These are phyloP conservation scores for Phytophthora niederhauseri DNA, from an alignment of 352 stramenopile genomes.

Conservation along the genomic window DNA sequence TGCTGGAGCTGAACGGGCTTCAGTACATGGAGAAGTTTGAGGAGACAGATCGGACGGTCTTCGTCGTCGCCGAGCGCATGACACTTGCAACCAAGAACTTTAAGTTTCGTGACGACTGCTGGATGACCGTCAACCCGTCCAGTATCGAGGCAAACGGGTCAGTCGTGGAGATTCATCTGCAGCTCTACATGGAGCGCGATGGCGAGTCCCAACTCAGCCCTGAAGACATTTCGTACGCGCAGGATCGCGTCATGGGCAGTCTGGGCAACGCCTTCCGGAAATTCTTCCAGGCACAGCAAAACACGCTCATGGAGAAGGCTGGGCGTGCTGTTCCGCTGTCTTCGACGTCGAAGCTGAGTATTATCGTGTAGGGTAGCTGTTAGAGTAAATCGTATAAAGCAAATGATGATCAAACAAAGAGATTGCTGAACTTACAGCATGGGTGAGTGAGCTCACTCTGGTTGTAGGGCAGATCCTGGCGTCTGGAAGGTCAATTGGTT, in stretches of 20 bases:
- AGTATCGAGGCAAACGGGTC: neutral
- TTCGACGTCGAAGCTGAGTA: neutral
- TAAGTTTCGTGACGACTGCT: constrained; percentile 27
- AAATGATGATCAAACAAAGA: too few relatives aligned
- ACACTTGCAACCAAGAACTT: constrained; percentile 16
- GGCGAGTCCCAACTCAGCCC: neutral
- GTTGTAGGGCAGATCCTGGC: too few relatives aligned
- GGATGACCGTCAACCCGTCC: constrained; percentile 25
- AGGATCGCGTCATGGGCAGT: constrained; percentile 26
- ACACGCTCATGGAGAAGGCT: constrained; percentile 29
- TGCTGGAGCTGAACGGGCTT: constrained; percentile 26
- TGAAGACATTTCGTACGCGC: constrained; percentile 22
- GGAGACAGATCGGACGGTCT: constrained; percentile 20
- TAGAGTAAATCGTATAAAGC: too few relatives aligned
- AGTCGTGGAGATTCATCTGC: constrained; percentile 19
- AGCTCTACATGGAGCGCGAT: constrained; percentile 29
- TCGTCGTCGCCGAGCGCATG: constrained; percentile 22
- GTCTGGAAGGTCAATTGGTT: too few relatives aligned
- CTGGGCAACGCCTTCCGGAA: constrained; percentile 32
- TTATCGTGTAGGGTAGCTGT: constrained; percentile 5
- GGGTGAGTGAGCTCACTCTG: too few relatives aligned
- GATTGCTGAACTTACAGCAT: too few relatives aligned
- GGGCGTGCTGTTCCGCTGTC: neutral
- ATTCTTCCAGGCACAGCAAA: constrained; percentile 29
- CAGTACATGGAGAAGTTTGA: constrained; percentile 38